Percentiles rank a stretch among this genome's conserved stretches.
Evolutionary conservation across 352 stramenopile species (phyloP).

Genomic region (Discostella stelligera): DNA sequence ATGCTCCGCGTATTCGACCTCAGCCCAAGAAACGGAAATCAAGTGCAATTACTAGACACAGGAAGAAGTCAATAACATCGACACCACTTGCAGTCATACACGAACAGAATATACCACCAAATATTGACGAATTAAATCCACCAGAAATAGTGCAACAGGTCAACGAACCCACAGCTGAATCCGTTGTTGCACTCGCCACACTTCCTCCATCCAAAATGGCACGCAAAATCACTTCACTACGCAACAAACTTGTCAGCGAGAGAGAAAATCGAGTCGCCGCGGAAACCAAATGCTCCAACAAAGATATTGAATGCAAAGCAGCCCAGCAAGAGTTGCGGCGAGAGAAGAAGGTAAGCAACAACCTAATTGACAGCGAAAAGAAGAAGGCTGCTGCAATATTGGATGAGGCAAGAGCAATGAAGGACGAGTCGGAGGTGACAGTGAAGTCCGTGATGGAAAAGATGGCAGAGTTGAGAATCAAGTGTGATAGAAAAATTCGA

Average conservation of each 20-base stretch:
- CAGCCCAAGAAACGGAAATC: no score
- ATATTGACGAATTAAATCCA: conserved; percentile 1
- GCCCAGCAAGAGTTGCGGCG: background rate
- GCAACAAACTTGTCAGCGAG: background rate
- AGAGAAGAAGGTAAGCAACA: conserved; percentile 3
- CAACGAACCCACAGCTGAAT: background rate
- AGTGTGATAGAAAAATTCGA: background rate
- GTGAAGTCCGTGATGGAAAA: background rate
- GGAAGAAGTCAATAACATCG: no score
- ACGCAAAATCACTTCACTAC: no score
- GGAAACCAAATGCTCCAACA: background rate
- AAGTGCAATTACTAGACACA: no score
- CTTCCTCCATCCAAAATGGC: no score
- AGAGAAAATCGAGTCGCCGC: background rate
- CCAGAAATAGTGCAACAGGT: conserved; percentile 1
- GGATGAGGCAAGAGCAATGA: background rate
- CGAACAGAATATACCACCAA: background rate
- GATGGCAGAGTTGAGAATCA: background rate
- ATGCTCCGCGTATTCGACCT: no score
- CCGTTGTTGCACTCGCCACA: no score
- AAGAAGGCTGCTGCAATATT: background rate
- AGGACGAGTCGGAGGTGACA: background rate
- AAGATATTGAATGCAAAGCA: background rate
- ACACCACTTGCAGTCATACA: no score
- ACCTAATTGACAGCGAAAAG: background rate